phyloP scores from a whole-genome alignment of 2,329 filamentous ascomycete species.

The Fusarium mexicanum region DNA sequence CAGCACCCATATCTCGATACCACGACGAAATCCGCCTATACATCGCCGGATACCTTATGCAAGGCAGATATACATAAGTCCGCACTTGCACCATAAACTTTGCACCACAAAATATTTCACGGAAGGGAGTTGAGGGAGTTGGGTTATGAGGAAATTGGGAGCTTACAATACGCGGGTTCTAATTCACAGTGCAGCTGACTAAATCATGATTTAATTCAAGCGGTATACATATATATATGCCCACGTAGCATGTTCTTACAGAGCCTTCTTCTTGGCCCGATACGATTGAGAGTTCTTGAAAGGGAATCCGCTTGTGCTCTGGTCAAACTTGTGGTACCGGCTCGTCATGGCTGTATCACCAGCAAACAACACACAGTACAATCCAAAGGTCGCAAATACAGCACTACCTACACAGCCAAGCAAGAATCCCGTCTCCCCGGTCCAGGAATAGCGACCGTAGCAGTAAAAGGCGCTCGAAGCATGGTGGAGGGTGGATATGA shows the following conservation, averaged over 20 bases:
- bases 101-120: conserved; percentile 32
- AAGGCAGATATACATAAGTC: neutral
- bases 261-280: conserved; percentile 51
- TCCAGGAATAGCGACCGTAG: conserved; percentile 72
- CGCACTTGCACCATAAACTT: conserved; percentile 29
- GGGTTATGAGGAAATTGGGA: conserved; percentile 18
- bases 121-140: conserved; percentile 42
- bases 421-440: conserved; percentile 66
- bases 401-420: conserved; percentile 68
- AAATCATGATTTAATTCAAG: conserved; percentile 22
- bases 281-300: conserved; percentile 52
- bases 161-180: conserved; percentile 8
- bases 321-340: conserved; percentile 50
- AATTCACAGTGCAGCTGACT: conserved; percentile 6
- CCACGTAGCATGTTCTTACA: conserved; percentile 26
- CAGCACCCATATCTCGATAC: neutral
- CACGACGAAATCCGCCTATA: neutral
- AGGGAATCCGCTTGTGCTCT: conserved; percentile 53
- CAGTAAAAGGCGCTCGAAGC: conserved; percentile 69
- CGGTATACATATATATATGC: neutral
- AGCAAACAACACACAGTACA: conserved; percentile 50
- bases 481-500: conserved; percentile 75
- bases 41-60: too few relatives aligned
- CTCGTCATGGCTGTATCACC: conserved; percentile 51
- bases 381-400: conserved; percentile 65